A percentile compares a stretch with the other conserved stretches of the same genome.
phyloP scores from a whole-genome alignment of 176 grass and related monocot genomes.

The Oryza officinalis region DNA sequence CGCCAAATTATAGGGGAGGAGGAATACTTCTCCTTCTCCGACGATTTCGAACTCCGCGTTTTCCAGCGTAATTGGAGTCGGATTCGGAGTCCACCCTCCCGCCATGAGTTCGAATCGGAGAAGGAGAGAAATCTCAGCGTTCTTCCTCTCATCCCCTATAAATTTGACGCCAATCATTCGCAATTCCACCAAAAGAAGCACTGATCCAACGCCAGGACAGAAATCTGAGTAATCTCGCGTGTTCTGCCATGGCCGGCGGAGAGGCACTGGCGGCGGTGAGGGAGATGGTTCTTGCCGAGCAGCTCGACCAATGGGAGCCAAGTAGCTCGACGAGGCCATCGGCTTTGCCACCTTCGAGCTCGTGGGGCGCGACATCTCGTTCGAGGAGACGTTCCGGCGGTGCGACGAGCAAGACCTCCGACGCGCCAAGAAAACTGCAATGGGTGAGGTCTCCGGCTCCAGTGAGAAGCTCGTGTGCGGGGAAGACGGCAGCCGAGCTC shows the following conservation, averaged over 20 bases:
- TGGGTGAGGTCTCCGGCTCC: too few species aligned
- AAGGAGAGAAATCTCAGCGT: too few species aligned
- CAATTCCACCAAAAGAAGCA: neutral
- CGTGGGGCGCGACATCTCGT: neutral
- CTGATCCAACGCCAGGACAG: neutral
- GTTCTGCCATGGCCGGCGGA: neutral
- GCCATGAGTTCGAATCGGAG: too few species aligned
- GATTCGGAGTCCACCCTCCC: neutral
- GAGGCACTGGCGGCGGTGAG: neutral
- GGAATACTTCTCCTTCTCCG: neutral
- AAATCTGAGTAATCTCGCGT: neutral
- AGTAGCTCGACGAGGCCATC: neutral
- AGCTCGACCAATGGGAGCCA: neutral
- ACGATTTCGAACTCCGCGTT: neutral
- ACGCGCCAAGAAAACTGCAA: neutral
- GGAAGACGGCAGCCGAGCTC: too few species aligned
- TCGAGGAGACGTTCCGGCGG: neutral
- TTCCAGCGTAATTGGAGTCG: neutral
- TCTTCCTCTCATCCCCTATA: neutral
- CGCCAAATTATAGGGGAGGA: neutral
- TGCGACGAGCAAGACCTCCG: neutral
- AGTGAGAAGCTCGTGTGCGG: too few species aligned
- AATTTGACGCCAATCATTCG: neutral
- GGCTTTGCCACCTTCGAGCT: neutral
- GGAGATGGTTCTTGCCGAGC: neutral